phyloP scores from a whole-genome alignment of 2,329 filamentous ascomycete genomes.

The Remersonia thermophila region DNA sequence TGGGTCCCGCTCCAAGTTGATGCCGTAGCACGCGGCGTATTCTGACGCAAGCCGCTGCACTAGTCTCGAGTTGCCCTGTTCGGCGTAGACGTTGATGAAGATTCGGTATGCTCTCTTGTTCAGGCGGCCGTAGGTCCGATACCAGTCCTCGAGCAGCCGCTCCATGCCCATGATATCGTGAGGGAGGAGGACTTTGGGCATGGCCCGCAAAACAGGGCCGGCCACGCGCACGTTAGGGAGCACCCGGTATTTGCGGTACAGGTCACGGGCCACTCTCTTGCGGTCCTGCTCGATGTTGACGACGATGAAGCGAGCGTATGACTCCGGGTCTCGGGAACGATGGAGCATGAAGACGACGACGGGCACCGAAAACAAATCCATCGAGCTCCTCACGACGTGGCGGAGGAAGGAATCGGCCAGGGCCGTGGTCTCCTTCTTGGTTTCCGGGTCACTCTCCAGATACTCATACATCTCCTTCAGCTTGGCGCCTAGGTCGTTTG shows the following conservation, averaged over 20 bases:
- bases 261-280: conserved; percentile 23
- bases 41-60: conserved; percentile 35
- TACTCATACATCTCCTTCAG: conserved; percentile 4
- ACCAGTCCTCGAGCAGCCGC: conserved; percentile 37
- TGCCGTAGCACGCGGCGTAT: conserved; percentile 25
- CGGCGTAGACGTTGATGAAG: conserved; percentile 37
- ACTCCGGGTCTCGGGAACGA: conserved; percentile 24
- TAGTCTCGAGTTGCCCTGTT: conserved; percentile 32
- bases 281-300: conserved; percentile 19
- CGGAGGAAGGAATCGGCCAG: conserved; percentile 8
- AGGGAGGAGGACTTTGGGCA: conserved; percentile 33
- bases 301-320: conserved; percentile 34
- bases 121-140: conserved; percentile 27
- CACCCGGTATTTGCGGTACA: conserved; percentile 35
- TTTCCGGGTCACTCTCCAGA: conserved; percentile 1
- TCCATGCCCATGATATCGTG: conserved; percentile 30
- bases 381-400: conserved; percentile 9
- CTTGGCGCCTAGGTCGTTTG: conserved; percentile 4
- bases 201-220: conserved; percentile 27
- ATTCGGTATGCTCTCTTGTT: conserved; percentile 34
- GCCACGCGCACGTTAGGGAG: conserved; percentile 28
- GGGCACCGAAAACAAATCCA: conserved; percentile 11
- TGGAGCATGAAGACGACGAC: conserved; percentile 28
- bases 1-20: conserved; percentile 14
- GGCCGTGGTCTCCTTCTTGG: background rate